These are phyloP conservation scores for Botrytis sinoallii DNA, from an alignment of 2,329 filamentous ascomycete genomes.

Conservation along the genomic window DNA sequence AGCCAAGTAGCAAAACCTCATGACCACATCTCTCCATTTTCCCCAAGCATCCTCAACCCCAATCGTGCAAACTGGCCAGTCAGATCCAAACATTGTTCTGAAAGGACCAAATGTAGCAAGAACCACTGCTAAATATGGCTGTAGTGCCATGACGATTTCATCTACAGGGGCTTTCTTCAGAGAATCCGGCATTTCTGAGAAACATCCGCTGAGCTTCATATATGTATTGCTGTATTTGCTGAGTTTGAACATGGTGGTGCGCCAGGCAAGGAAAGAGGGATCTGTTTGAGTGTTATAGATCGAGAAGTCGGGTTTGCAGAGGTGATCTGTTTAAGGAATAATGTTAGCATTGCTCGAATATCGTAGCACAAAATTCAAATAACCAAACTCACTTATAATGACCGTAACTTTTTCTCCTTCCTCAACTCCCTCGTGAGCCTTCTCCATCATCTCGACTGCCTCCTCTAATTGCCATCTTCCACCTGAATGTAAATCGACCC, in stretches of 20 bases:
- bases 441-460: constrained; percentile 65
- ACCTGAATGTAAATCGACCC: constrained; percentile 74
- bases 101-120: constrained; percentile 68
- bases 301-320: constrained; percentile 80
- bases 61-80: constrained; percentile 89
- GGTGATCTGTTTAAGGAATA: constrained; percentile 60
- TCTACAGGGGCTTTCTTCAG: constrained; percentile 49
- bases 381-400: constrained; percentile 35
- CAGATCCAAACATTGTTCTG: constrained; percentile 84
- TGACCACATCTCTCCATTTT: constrained; percentile 71
- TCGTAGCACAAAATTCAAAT: neutral
- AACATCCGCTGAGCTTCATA: constrained; percentile 87
- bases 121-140: constrained; percentile 69
- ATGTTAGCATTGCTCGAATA: constrained; percentile 2
- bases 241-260: constrained; percentile 63
- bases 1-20: constrained; percentile 62
- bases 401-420: constrained; percentile 52
- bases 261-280: constrained; percentile 62
- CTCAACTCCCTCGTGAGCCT: constrained; percentile 58
- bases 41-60: constrained; percentile 61
- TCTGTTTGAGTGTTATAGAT: constrained; percentile 51
- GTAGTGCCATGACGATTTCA: constrained; percentile 60
- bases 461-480: constrained; percentile 73
- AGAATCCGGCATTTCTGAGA: constrained; percentile 68
- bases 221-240: constrained; percentile 64